Conservation (phyloP, 2,329 filamentous ascomycete species). For the Aureobasidium melanogenum region DNA sequence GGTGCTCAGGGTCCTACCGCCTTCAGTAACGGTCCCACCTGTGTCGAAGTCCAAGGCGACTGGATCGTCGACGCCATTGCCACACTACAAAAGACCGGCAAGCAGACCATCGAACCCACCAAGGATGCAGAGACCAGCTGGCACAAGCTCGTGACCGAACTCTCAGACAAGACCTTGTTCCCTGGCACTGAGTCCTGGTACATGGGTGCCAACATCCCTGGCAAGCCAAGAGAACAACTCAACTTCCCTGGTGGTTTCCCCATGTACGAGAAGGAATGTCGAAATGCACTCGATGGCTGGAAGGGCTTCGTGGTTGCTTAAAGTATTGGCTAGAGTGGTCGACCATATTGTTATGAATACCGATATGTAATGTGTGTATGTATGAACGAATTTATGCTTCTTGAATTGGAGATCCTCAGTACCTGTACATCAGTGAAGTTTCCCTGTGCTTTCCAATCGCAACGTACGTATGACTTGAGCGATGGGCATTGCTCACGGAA, state of each 20-base stretch:
- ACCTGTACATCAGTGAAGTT: not conserved
- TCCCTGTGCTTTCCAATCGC: too few relatives aligned
- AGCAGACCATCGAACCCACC: constrained; percentile 32
- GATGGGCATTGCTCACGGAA: not conserved
- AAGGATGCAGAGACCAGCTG: constrained; percentile 35
- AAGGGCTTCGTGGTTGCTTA: constrained; percentile 18
- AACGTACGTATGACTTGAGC: too few relatives aligned
- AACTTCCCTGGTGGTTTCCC: constrained; percentile 36
- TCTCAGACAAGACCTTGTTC: constrained; percentile 34
- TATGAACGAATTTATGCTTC: constrained; percentile 3
- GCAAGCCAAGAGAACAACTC: constrained; percentile 37
- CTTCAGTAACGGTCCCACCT: constrained; percentile 38
- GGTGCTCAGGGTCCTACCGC: constrained; percentile 39
- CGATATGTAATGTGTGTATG: not conserved
- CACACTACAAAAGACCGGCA: constrained; percentile 28
- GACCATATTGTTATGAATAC: not conserved
- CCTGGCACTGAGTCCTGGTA: constrained; percentile 35
- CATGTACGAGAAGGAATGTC: constrained; percentile 31
- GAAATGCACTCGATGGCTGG: constrained; percentile 28
- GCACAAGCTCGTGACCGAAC: constrained; percentile 30
- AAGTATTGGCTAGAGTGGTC: not conserved
- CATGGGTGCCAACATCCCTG: constrained; percentile 37
- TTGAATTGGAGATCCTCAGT: not conserved
- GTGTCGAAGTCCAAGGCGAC: constrained; percentile 36
- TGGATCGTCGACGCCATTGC: constrained; percentile 37